phyloP scores from a whole-genome alignment of 2,329 filamentous ascomycete genomes.

The Leptographium galeiforme region DNA sequence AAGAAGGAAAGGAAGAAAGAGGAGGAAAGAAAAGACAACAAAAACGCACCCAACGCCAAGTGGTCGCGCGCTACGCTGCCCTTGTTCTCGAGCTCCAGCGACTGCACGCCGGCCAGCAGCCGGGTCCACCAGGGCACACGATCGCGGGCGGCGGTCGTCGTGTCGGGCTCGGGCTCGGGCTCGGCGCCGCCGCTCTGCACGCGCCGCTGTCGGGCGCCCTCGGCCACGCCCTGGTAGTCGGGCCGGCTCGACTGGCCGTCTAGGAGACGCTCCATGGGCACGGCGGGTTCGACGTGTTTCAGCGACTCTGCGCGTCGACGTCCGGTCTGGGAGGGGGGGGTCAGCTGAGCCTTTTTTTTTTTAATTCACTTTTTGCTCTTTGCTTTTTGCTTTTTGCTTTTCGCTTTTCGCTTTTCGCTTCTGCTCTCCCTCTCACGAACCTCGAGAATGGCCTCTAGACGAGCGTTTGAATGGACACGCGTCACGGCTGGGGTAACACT shows the following conservation, averaged over 20 bases:
- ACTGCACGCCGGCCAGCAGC: slow-evolving; percentile 34
- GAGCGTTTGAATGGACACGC: no score
- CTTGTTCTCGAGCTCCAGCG: slow-evolving; percentile 72
- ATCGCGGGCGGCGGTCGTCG: not conserved
- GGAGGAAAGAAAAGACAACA: not conserved
- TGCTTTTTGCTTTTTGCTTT: no score
- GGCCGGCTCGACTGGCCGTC: slow-evolving; percentile 9
- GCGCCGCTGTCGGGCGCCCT: slow-evolving; percentile 6
- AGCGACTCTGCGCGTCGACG: slow-evolving; percentile 17
- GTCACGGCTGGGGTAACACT: no score
- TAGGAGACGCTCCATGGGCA: slow-evolving; percentile 10
- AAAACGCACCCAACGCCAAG: slow-evolving; percentile 52
- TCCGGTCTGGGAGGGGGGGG: slow-evolving; percentile 11
- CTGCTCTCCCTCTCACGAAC: not conserved
- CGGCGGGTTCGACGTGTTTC: not conserved
- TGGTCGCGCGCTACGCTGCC: slow-evolving; percentile 74
- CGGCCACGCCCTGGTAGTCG: slow-evolving; percentile 7
- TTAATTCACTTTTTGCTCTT: no score
- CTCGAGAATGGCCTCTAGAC: not conserved
- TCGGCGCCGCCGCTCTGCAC: slow-evolving; percentile 5
- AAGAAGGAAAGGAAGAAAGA: not conserved
- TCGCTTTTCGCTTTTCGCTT: no score
- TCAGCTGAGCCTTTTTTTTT: not conserved
- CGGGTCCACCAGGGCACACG: slow-evolving; percentile 26
- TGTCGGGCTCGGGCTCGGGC: not conserved